Conservation (phyloP, 2,329 filamentous ascomycete genomes). For the Cercospora sp. region DNA sequence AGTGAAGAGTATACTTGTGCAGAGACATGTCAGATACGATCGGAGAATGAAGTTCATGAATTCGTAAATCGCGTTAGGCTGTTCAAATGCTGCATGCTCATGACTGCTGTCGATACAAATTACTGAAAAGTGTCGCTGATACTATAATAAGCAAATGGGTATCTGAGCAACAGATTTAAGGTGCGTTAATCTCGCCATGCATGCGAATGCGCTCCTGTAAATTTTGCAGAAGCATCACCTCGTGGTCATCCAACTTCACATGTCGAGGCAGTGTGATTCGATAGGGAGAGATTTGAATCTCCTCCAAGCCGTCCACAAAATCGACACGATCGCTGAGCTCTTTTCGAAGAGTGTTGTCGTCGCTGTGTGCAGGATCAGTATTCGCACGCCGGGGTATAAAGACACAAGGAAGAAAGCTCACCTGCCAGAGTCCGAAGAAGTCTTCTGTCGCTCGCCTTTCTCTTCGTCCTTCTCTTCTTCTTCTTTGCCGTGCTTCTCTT, state of each 20-base stretch:
- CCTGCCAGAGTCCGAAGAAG: constrained; percentile 26
- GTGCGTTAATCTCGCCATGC: constrained; percentile 18
- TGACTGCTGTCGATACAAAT: background rate
- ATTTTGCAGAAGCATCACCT: constrained; percentile 40
- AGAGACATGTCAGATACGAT: background rate
- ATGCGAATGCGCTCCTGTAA: constrained; percentile 39
- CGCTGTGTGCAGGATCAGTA: background rate
- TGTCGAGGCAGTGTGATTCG: constrained; percentile 41
- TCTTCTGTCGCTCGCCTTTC: constrained; percentile 14
- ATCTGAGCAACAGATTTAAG: background rate
- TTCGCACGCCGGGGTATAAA: background rate
- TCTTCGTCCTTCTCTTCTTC: constrained; percentile 15
- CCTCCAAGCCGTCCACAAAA: constrained; percentile 22
- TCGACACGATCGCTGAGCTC: constrained; percentile 27
- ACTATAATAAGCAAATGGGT: background rate
- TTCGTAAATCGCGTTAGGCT: background rate
- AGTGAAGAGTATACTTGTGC: background rate
- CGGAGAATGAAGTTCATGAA: background rate
- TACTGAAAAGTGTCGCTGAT: background rate
- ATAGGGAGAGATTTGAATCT: constrained; percentile 39
- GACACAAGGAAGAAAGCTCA: background rate
- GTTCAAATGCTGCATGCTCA: background rate
- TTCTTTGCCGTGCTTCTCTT: constrained; percentile 6
- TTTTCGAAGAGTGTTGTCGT: constrained; percentile 25
- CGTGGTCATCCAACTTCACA: constrained; percentile 40